phyloP scores from a whole-genome alignment of 2,329 filamentous ascomycete species.

The Colletotrichum lupini region DNA sequence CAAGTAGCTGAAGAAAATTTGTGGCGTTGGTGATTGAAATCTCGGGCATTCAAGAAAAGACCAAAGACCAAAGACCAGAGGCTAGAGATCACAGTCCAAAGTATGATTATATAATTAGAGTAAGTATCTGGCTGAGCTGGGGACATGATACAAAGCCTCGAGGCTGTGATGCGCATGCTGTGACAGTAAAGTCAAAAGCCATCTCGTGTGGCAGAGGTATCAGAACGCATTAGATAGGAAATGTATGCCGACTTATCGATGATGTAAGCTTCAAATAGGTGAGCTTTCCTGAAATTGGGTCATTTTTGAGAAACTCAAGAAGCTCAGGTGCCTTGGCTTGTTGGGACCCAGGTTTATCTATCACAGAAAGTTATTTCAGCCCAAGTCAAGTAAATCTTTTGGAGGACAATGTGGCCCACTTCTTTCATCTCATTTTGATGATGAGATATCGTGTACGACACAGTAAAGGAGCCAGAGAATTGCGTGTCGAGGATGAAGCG shows the following conservation, averaged over 20 bases:
- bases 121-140: background rate
- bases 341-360: background rate
- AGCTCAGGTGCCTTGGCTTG: background rate
- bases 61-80: background rate
- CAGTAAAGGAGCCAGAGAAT: background rate
- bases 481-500: background rate
- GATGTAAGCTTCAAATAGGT: too few relatives aligned
- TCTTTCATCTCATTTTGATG: background rate
- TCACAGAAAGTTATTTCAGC: background rate
- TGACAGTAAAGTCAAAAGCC: background rate
- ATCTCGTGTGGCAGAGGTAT: background rate
- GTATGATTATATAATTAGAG: background rate
- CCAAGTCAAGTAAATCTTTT: background rate
- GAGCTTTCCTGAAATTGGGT: background rate
- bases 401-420: background rate
- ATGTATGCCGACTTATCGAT: background rate
- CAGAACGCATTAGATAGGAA: background rate
- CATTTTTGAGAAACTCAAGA: background rate
- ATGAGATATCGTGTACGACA: background rate
- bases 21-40: background rate
- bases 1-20: background rate
- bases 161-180: background rate
- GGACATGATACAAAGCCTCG: background rate
- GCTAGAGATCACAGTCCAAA: background rate
- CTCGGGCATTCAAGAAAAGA: too few relatives aligned